Evolutionary conservation across 116 monocot genomes (phyloP).

Genomic region (Zostera marina): DNA sequence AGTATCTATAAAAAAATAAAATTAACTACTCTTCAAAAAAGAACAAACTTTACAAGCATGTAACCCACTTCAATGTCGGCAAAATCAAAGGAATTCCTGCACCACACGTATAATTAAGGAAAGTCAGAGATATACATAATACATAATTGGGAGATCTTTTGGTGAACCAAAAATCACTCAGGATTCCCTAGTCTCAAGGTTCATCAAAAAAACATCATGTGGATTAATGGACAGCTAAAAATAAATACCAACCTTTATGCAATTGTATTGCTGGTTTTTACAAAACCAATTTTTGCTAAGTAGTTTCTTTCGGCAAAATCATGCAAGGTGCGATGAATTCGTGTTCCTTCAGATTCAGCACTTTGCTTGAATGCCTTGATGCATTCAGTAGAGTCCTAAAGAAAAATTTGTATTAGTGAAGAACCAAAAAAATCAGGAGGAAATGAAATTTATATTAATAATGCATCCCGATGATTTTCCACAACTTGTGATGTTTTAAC

Average conservation of each 20-base stretch:
- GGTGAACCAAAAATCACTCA: neutral
- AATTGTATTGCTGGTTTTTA: conserved; percentile 18
- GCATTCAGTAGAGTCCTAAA: conserved; percentile 35
- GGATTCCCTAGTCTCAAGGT: neutral
- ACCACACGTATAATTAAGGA: too few relatives aligned
- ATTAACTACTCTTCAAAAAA: too few relatives aligned
- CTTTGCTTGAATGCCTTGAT: conserved; percentile 27
- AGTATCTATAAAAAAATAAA: too few relatives aligned
- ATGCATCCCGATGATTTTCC: too few relatives aligned
- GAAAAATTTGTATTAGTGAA: neutral
- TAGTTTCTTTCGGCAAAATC: conserved; percentile 96
- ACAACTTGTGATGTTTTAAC: too few relatives aligned
- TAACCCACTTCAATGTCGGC: too few relatives aligned
- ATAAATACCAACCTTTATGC: conserved; percentile 10
- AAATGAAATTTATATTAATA: too few relatives aligned
- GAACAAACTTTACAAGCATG: too few relatives aligned
- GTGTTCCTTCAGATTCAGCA: conserved; percentile 23
- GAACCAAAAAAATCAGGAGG: neutral
- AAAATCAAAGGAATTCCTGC: too few relatives aligned
- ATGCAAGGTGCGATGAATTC: conserved; percentile 55
- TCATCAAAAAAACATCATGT: too few relatives aligned
- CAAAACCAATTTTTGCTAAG: conserved; percentile 54
- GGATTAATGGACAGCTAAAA: neutral
- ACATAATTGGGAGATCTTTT: neutral
- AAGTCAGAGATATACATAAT: too few relatives aligned